Evolutionary conservation across 345 rosid species (phyloP).

Genomic region (Hevea brasiliensis): DNA sequence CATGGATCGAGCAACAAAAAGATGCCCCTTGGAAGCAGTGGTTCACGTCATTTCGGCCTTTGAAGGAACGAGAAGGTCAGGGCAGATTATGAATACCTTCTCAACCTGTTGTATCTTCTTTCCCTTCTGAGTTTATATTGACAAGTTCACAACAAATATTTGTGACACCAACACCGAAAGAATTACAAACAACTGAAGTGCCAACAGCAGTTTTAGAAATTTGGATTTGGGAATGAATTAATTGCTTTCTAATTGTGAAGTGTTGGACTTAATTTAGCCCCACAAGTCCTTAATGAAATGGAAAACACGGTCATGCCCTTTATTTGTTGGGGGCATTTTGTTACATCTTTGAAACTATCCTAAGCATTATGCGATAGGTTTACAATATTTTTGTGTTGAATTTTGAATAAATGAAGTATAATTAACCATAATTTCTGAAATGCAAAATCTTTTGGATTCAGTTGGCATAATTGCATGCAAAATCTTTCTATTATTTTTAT

Average conservation of each 20-base stretch:
- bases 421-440: background rate
- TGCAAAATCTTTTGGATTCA: background rate
- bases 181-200: conserved; percentile 1
- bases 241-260: conserved; percentile 14
- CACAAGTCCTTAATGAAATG: background rate
- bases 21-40: conserved; percentile 96
- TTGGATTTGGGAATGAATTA: conserved; percentile 17
- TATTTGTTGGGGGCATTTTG: background rate
- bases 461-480: background rate
- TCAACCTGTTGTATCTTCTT: background rate
- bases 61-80: conserved; percentile 57
- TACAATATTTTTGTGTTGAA: background rate
- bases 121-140: background rate
- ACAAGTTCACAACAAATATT: conserved; percentile 6
- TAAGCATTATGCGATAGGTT: background rate
- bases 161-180: conserved; percentile 17
- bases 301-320: background rate
- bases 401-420: background rate
- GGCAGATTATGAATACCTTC: conserved; percentile 35
- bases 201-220: conserved; percentile 13
- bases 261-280: background rate
- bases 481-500: too few species aligned
- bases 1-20: conserved; percentile 91
- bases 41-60: conserved; percentile 52
- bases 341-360: background rate